phyloP scores from a whole-genome alignment of 2,329 filamentous ascomycete genomes.

The Fusarium nanum region DNA sequence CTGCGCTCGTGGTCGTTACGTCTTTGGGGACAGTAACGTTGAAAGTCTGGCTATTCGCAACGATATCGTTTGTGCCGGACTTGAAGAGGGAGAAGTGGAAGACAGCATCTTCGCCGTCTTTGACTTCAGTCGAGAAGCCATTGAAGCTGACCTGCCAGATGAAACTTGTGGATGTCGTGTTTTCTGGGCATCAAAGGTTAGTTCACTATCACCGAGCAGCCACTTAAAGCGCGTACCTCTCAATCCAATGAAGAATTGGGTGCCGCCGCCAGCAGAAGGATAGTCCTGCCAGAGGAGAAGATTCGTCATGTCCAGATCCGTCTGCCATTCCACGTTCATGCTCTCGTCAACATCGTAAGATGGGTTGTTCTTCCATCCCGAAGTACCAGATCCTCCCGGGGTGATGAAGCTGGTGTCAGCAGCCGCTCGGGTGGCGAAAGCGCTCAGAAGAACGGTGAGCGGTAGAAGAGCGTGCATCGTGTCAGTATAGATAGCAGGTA shows the following conservation, averaged over 20 bases:
- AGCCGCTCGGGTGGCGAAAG: slow-evolving; percentile 3
- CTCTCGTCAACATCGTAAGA: slow-evolving; percentile 37
- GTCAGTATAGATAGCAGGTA: background rate
- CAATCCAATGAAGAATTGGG: slow-evolving; percentile 10
- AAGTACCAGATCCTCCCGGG: slow-evolving; percentile 32
- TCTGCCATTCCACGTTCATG: slow-evolving; percentile 43
- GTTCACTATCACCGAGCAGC: rapidly evolving
- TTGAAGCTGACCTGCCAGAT: slow-evolving; percentile 38
- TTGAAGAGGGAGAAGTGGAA: slow-evolving; percentile 37
- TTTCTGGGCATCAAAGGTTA: slow-evolving; percentile 26
- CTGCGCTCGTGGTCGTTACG: slow-evolving; percentile 8
- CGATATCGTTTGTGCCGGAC: slow-evolving; percentile 17
- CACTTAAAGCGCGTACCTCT: background rate
- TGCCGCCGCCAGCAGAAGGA: slow-evolving; percentile 18
- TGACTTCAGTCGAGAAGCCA: slow-evolving; percentile 16
- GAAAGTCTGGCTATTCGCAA: slow-evolving; percentile 35
- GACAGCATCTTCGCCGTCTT: slow-evolving; percentile 26
- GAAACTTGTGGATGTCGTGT: slow-evolving; percentile 36
- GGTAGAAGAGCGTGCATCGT: slow-evolving; percentile 21
- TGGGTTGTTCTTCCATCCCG: slow-evolving; percentile 42
- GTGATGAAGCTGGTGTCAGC: slow-evolving; percentile 27
- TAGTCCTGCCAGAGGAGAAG: slow-evolving; percentile 43
- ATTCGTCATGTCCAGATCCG: slow-evolving; percentile 32
- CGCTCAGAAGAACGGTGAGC: slow-evolving; percentile 13
- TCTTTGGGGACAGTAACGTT: slow-evolving; percentile 35